Evolutionary conservation across 1,284 basidiomycete species (phyloP), one percentile per base, ranked within the genome.

Genomic region (Mycena citricolor): DNA sequence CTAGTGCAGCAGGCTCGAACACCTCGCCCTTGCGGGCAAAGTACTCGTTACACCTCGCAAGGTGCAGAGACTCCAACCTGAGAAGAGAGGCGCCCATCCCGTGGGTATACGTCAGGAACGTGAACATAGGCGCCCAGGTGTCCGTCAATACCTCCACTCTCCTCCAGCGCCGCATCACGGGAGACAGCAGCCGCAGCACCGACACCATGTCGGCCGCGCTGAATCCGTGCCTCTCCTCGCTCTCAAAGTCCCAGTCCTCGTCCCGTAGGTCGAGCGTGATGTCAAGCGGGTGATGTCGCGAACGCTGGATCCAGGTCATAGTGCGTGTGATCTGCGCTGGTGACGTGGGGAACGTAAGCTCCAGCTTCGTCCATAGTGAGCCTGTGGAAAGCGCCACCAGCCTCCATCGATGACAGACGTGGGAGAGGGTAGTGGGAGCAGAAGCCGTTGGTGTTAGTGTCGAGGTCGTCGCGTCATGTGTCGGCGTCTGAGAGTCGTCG

Each of bases 231-330:
- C 24, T 5, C 45, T 21, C 3, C 67, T 66, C 4, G n/a, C n/a
- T 36, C 13, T 71, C 60, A 69, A 72, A 76, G 49, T 75, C 63
- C 77, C 77, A 79, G 10, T 57, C 54, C 0, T 70, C 70, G 58
- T 79, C 77, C 11, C 77, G 73, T 48, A 78, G 64, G 54, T 81
- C 78, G 50, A 79, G 65, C 30, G 69, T 58, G 24, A 81, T 63
- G 43, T 73, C 63, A 28, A 81, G 62, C 1, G 74, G 69, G 39
- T 61, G 59, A 11, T 53, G 47, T 20, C 61, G 61, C 11, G 78
- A 79, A 14, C 74, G 66, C 13, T 51, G 42, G 5, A 79, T 56
- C 56, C 63, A 74, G 13, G 65, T 47, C 2, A 59, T 37, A 6
- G 66, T 57, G 25, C 67, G 67, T 10, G 56, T 44, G 2, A 73